These are phyloP conservation scores for Pyrenophora seminiperda DNA, from an alignment of 2,329 filamentous ascomycete species.

Conservation along the genomic window DNA sequence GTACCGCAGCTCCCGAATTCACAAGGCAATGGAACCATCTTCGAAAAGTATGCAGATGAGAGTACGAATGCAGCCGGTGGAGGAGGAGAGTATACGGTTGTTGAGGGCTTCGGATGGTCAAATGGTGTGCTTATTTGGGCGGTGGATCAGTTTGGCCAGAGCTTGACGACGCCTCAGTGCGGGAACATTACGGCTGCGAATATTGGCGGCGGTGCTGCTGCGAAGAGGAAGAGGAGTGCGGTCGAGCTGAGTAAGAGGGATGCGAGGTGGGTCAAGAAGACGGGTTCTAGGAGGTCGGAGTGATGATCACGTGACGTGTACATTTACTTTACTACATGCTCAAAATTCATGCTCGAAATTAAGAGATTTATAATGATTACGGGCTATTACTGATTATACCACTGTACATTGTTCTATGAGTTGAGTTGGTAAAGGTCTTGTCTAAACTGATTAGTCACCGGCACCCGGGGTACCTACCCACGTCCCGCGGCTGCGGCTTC, in stretches of 20 bases:
- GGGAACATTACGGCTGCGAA: constrained; percentile 40
- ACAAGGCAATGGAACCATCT: constrained; percentile 66
- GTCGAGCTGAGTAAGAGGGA: constrained; percentile 38
- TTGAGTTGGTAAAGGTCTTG: too few species aligned
- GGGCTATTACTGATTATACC: too few species aligned
- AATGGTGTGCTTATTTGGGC: constrained; percentile 72
- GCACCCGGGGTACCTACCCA: too few species aligned
- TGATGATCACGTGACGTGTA: not conserved
- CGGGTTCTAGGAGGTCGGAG: constrained; percentile 10
- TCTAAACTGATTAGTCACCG: too few species aligned
- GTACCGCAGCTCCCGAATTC: constrained; percentile 34
- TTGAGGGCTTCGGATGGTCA: constrained; percentile 73
- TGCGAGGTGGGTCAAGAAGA: constrained; percentile 41
- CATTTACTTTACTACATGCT: too few species aligned
- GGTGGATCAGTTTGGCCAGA: constrained; percentile 64
- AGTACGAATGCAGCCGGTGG: constrained; percentile 65
- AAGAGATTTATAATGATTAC: too few species aligned
- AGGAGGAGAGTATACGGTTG: constrained; percentile 71
- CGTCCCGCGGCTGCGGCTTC: too few species aligned
- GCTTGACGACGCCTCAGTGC: constrained; percentile 59
- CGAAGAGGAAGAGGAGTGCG: constrained; percentile 38
- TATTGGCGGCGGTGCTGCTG: constrained; percentile 14
- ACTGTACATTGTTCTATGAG: too few species aligned
- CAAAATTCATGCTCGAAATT: too few species aligned
- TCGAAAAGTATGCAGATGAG: constrained; percentile 70